A percentile compares a stretch with the other conserved stretches of the same genome.
Conservation (phyloP, 1,284 basidiomycete genomes). For the Vanrija sp. region DNA sequence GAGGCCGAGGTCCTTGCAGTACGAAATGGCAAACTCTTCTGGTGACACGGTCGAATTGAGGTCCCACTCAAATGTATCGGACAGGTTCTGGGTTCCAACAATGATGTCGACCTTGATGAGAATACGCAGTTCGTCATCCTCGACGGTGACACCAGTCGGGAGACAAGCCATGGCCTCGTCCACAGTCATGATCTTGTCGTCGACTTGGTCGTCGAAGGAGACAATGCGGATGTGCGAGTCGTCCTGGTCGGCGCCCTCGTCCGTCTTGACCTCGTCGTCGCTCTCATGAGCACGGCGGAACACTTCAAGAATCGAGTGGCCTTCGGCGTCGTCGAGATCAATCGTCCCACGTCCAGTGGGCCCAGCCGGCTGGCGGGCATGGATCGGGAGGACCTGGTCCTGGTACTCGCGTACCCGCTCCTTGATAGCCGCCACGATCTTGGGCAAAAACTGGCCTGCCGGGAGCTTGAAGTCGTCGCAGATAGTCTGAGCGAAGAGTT, state of each 20-base stretch:
- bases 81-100: conserved; percentile 85
- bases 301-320: conserved; percentile 24
- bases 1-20: conserved; percentile 82
- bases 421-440: conserved; percentile 79
- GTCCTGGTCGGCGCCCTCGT: conserved; percentile 26
- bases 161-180: conserved; percentile 42
- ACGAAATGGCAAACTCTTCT: conserved; percentile 87
- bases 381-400: conserved; percentile 39
- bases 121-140: conserved; percentile 76
- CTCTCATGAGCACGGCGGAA: conserved; percentile 24
- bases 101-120: conserved; percentile 94
- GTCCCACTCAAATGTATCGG: conserved; percentile 99
- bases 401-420: conserved; percentile 70
- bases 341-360: conserved; percentile 22
- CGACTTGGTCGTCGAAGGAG: conserved; percentile 21
- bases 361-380: background rate
- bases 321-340: conserved; percentile 26
- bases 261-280: conserved; percentile 29
- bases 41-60: conserved; percentile 73
- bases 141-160: conserved; percentile 39
- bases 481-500: conserved; percentile 81
- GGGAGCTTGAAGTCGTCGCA: conserved; percentile 88
- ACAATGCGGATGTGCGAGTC: conserved; percentile 24
- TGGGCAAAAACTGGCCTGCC: conserved; percentile 59
- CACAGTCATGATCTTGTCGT: conserved; percentile 40